These are phyloP conservation scores for Cadophora gregata DNA, from an alignment of 2,329 filamentous ascomycete genomes.

Conservation along the genomic window DNA sequence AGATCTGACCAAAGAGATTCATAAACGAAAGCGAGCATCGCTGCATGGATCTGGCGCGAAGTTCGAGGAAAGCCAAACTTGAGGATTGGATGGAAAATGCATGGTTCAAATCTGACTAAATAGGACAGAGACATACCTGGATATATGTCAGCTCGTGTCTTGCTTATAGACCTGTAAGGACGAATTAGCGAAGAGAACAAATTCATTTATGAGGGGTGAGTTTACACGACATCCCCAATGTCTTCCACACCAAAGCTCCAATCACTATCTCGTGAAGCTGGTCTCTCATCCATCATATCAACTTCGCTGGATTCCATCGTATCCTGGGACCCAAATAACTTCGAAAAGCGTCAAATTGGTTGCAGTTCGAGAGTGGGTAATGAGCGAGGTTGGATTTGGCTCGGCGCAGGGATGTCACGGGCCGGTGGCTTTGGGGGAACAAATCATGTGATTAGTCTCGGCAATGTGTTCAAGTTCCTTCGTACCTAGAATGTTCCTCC, in stretches of 20 bases:
- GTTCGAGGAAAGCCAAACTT: background rate
- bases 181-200: background rate
- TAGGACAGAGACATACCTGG: background rate
- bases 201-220: background rate
- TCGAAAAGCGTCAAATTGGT: background rate
- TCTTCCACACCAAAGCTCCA: slow-evolving; percentile 33
- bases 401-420: background rate
- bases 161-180: slow-evolving; percentile 16
- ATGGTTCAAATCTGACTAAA: background rate
- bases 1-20: background rate
- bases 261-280: slow-evolving; percentile 22
- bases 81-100: background rate
- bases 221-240: slow-evolving; percentile 25
- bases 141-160: slow-evolving; percentile 16
- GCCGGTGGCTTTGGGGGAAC: background rate
- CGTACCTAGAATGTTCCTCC: background rate
- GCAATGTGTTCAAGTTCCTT: background rate
- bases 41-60: background rate
- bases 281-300: slow-evolving; percentile 16
- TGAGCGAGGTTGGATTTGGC: slow-evolving; percentile 11
- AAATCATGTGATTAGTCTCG: background rate
- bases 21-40: background rate
- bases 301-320: background rate
- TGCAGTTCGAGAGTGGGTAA: background rate
- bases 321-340: background rate